Conservation (phyloP, 805 yeast species). For the Candida tallmaniae region DNA sequence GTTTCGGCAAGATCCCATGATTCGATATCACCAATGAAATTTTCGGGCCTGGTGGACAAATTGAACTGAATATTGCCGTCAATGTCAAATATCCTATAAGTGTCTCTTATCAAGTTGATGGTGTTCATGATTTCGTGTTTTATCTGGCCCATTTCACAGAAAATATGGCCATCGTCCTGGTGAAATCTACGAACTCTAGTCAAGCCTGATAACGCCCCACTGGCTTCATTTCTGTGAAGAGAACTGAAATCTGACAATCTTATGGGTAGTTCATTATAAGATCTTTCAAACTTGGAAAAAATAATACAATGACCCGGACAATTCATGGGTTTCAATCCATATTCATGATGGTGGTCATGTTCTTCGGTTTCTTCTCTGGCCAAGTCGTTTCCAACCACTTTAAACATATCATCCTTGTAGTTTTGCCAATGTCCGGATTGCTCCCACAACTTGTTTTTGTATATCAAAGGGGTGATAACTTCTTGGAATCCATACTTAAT, state of each 20-base stretch:
- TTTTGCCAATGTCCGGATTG: slow-evolving; percentile 95
- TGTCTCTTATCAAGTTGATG: slow-evolving; percentile 65
- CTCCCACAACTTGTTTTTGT: slow-evolving; percentile 80
- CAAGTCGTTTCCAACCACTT: slow-evolving; percentile 59
- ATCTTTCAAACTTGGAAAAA: slow-evolving; percentile 68
- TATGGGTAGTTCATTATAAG: slow-evolving; percentile 83
- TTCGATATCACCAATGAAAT: slow-evolving; percentile 67
- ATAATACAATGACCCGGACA: slow-evolving; percentile 94
- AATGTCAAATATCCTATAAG: slow-evolving; percentile 68
- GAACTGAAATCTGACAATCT: slow-evolving; percentile 87
- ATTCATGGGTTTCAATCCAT: slow-evolving; percentile 91
- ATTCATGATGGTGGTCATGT: slow-evolving; percentile 29
- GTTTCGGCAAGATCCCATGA: slow-evolving; percentile 85
- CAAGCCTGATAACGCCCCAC: slow-evolving; percentile 89
- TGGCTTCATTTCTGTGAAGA: slow-evolving; percentile 88
- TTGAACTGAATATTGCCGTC: slow-evolving; percentile 51
- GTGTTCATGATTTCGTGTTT: slow-evolving; percentile 68
- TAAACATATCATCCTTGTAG: slow-evolving; percentile 91
- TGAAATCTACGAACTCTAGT: slow-evolving; percentile 94
- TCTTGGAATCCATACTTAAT: slow-evolving; percentile 79
- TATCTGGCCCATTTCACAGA: slow-evolving; percentile 78
- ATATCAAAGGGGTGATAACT: slow-evolving; percentile 88
- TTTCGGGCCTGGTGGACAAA: slow-evolving; percentile 72
- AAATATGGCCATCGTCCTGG: slow-evolving; percentile 97
- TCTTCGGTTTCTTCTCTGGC: slow-evolving; percentile 20